phyloP scores from a whole-genome alignment of 768 basidiomycete genomes.

The Phallus indusiatus region DNA sequence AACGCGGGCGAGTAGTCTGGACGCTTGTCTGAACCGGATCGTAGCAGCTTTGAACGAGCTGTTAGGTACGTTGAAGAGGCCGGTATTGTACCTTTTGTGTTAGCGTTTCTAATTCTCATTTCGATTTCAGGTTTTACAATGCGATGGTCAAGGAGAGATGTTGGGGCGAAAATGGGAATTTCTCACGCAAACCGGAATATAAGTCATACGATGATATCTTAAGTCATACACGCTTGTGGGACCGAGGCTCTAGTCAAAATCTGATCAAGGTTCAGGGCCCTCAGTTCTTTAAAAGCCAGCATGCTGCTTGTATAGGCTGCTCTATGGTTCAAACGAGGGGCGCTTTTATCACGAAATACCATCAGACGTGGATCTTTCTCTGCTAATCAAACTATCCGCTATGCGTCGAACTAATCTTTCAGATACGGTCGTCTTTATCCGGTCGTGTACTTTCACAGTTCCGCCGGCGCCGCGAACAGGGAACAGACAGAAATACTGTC shows the following conservation, averaged over 20 bases:
- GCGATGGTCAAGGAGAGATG: conserved; percentile 7
- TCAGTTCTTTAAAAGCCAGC: neutral
- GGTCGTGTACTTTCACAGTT: conserved; percentile 2
- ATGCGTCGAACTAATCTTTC: neutral
- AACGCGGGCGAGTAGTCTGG: neutral
- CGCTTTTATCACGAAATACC: conserved; percentile 3
- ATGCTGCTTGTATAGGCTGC: neutral
- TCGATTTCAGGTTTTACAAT: conserved; percentile 5
- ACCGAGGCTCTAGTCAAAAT: neutral
- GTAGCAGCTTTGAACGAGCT: neutral
- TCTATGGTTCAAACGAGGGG: neutral
- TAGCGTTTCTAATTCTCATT: neutral
- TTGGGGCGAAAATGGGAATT: neutral
- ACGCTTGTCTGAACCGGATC: neutral
- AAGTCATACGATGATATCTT: neutral
- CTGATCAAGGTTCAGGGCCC: neutral
- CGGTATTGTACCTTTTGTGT: neutral
- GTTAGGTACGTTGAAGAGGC: neutral
- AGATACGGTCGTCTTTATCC: neutral
- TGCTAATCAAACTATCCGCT: neutral
- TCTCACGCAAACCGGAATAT: neutral
- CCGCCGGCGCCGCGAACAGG: conserved; percentile 6
- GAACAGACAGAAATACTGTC: conserved; percentile 2
- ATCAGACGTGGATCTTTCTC: neutral
- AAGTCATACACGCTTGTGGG: neutral